Base-by-base conservation (phyloP, 768 basidiomycete genomes). In the Calocybe gangraenosa region DNA sequence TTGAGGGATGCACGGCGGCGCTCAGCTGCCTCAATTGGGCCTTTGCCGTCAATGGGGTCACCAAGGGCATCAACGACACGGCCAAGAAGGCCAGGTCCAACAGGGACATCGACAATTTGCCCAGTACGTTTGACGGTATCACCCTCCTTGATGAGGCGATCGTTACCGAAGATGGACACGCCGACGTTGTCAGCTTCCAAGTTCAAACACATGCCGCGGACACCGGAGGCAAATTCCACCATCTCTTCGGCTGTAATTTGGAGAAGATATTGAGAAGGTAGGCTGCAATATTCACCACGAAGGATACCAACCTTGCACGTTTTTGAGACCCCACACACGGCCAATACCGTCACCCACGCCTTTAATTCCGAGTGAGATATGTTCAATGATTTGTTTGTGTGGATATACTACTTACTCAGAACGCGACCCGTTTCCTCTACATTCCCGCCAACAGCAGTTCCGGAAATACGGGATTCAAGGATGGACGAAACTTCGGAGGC, bases 111-210 rank as follows among this genome's bases (percentile, higher is more conserved):
- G 78, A 99, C 96, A 70, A 99, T 98, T 72, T 96, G 91, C 60
- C 96, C 95, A 54, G 96, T 99, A 68, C 96, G 93, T 79, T 96
- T 99, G 80, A 99, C 96, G 57, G 95, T 94, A 76, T 99, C 96
- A 60, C 95, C 96, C 74, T 98, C 96, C 82, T 94, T 94, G 83
- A 98, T 98, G 76, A 87, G 82, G 80, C 90, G 90, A 72, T 92
- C 89, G 65, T 87, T 88, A 81, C 87, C 88, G 80, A 99, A 99
- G 77, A 98, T 94, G 76, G 96, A 92, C 64, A 99, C 92, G 92
- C 96, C 96, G 78, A 98, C 95, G 62, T 97, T 97, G 85, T 98
- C 96, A 73, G 95, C 92, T 75, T 99, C 96, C 84, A 99, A 87
- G 88, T 99, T 99, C 71, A 99, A 73, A 72, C 94, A 97, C 96